phyloP scores from a whole-genome alignment of 768 basidiomycete species.

The Phlebiopsis flavidoalba region DNA sequence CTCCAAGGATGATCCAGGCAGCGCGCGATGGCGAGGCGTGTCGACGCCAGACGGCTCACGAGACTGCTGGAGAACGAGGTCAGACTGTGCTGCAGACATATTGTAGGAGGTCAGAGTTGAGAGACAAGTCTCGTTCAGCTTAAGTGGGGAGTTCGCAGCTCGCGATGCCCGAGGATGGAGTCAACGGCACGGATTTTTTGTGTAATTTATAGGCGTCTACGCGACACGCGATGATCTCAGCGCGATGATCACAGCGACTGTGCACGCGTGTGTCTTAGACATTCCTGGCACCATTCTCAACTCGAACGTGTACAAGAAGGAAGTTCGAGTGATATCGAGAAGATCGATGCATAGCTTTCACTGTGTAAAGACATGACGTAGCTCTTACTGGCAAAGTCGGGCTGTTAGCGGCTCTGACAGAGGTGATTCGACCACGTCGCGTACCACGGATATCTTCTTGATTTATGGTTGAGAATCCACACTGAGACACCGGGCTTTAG shows the following conservation, averaged over 20 bases:
- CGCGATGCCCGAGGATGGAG: not conserved
- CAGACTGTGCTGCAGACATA: conserved; percentile 18
- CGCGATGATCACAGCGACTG: not conserved
- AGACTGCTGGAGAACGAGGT: conserved; percentile 12
- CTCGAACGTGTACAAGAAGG: not conserved
- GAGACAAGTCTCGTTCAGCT: not conserved
- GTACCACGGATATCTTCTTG: too few species aligned
- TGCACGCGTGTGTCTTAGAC: not conserved
- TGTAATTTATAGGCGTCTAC: conserved; percentile 1
- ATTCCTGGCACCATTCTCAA: not conserved
- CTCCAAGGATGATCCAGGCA: conserved; percentile 16
- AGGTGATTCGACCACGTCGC: too few species aligned
- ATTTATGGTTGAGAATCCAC: too few species aligned
- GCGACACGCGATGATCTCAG: not conserved
- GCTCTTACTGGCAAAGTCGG: too few species aligned
- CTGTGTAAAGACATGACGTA: too few species aligned
- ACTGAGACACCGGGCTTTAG: not conserved
- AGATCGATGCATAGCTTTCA: too few species aligned
- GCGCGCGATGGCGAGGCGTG: conserved; percentile 14
- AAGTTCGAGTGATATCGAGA: too few species aligned
- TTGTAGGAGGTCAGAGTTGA: not conserved
- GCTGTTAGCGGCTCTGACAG: too few species aligned
- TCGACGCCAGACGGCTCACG: conserved; percentile 8
- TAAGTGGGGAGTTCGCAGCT: not conserved
- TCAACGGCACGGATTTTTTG: not conserved